Percentiles rank a stretch among this genome's conserved stretches.
These are phyloP conservation scores for Bolboschoenus planiculmis DNA, from an alignment of 176 grass and related monocot species.

Conservation along the genomic window DNA sequence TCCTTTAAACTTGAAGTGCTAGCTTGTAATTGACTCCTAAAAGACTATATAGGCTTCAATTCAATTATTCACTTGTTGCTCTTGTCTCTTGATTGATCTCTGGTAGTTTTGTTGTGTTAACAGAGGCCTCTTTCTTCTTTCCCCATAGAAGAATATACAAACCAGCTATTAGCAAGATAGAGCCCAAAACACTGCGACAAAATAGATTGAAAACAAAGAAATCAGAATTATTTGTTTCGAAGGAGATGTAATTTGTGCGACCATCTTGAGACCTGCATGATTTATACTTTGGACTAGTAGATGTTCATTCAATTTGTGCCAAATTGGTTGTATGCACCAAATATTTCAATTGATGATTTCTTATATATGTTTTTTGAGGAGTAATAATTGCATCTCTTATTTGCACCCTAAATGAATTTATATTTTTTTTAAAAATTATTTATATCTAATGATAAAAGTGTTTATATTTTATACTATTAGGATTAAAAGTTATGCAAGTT, in stretches of 20 bases:
- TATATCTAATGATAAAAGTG: too few relatives aligned
- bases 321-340: neutral
- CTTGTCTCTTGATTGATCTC: constrained; percentile 4
- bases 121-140: constrained; percentile 42
- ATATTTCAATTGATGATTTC: neutral
- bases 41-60: neutral
- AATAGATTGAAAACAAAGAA: neutral
- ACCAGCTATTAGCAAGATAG: constrained; percentile 41
- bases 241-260: neutral
- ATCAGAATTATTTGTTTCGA: neutral
- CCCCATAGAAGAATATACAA: constrained; percentile 75
- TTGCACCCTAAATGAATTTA: too few relatives aligned
- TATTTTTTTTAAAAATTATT: too few relatives aligned
- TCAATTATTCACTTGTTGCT: neutral
- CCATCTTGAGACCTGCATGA: neutral
- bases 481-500: too few relatives aligned
- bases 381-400: too few relatives aligned
- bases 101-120: constrained; percentile 5
- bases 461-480: too few relatives aligned
- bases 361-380: too few relatives aligned
- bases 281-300: neutral
- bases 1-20: neutral
- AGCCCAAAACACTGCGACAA: constrained; percentile 40
- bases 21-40: neutral
- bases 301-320: neutral